Base-by-base conservation (phyloP, 2,329 filamentous ascomycete species). In the Fusarium virguliforme region DNA sequence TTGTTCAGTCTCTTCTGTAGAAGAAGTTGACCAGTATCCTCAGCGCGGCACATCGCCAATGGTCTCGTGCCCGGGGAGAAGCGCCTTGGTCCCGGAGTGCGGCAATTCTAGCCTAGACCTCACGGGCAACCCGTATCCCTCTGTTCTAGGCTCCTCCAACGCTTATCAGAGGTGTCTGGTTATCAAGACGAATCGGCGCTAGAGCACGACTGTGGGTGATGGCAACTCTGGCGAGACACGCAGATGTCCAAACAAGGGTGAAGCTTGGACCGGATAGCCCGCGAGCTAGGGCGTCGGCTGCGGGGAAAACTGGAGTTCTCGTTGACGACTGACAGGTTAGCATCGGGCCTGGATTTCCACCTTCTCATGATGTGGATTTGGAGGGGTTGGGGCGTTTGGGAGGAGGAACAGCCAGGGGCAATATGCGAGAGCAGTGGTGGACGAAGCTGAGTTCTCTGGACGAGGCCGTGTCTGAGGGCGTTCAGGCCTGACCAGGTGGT, bases 301-400 rank as follows among this genome's bases (percentile, higher is more conserved):
- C 26, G 53, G 61, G 53, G 53, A 48, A 53, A 48, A 32, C 46
- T 50, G 46, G 46, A 32, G 26, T 50, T 50, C 15, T 12, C n/a
- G 28, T 50, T 50, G 46, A 50, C 26, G 30, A 50, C 26, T 50
- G 46, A 50, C 46, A 30, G 12, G 46, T 50, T 18, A 50, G 46
- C 26, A 12, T 50, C 12, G 26, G 46, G 26, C 46, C 9, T 18
- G 9, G 46, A 50, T 50, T 50, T 18, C 26, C 46, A 30, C 46
- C 46, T 32, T 50, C 61, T 65, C 64, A 65, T 66, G 46, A 60
- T 65, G n/a, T 30, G 26, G 46, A 50, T 50, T 50, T 50, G 26
- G 46, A 18, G 46, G 28, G 46, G 30, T 50, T 50, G 13, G 26
- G 46, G 26, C 6, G 26, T 26, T 6, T 26, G 15, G 15, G 48